phyloP scores from a whole-genome alignment of 768 basidiomycete species.

The Pulveroboletus frians region DNA sequence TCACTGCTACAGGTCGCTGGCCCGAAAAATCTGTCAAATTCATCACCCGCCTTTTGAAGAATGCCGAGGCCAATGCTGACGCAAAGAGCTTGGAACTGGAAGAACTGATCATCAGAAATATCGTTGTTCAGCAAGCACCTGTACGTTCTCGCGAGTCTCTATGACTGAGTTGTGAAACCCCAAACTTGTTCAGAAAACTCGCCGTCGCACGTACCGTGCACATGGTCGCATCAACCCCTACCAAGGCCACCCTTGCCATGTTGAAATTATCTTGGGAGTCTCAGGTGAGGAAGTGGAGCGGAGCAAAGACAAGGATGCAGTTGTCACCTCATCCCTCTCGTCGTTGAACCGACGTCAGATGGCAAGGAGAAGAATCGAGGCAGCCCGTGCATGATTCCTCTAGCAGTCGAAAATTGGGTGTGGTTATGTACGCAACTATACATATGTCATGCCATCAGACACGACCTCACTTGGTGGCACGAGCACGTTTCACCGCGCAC shows the following conservation, averaged over 20 bases:
- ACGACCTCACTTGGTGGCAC: neutral
- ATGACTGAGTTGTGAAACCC: conserved; percentile 3
- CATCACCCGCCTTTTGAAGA: conserved; percentile 92
- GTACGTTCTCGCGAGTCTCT: conserved; percentile 43
- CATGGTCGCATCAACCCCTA: conserved; percentile 99
- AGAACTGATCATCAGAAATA: conserved; percentile 91
- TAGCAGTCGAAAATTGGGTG: conserved; percentile 11
- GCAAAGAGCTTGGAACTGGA: conserved; percentile 94
- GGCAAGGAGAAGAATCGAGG: conserved; percentile 84
- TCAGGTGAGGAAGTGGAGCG: conserved; percentile 84
- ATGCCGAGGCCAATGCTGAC: conserved; percentile 98
- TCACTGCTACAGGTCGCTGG: conserved; percentile 78
- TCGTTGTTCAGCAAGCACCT: conserved; percentile 97
- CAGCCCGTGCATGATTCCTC: conserved; percentile 52
- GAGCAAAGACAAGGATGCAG: conserved; percentile 72
- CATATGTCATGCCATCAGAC: conserved; percentile 25
- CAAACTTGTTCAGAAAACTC: conserved; percentile 70
- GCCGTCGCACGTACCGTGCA: conserved; percentile 97
- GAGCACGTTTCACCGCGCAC: neutral
- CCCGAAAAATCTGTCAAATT: conserved; percentile 98
- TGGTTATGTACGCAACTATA: conserved; percentile 29
- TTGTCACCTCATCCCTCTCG: conserved; percentile 44
- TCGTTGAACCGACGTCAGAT: conserved; percentile 84
- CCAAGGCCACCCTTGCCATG: conserved; percentile 96
- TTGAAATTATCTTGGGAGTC: conserved; percentile 87